Base-by-base conservation (phyloP, 108 stramenopile species). In the Discostella stelligeroides region DNA sequence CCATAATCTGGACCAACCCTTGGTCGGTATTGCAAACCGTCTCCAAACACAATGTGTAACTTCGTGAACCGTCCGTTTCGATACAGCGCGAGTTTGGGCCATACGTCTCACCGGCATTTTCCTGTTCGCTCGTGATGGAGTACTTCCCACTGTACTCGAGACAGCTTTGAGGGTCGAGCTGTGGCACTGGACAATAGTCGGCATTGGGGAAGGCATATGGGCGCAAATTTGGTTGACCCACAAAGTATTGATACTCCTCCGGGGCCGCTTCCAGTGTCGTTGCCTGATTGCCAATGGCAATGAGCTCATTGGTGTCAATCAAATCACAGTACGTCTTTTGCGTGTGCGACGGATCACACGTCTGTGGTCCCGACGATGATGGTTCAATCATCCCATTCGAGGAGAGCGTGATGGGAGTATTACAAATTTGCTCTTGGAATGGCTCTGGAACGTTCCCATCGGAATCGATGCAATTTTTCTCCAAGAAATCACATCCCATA, bases 341-440 rank as follows among this genome's bases (percentile, higher is more conserved):
- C 21, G 71, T 77, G 42, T 81, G 80, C 9, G 75, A 72, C 7
- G 80, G 80, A 47, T 81, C 80, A 47, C 80, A 81, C 9, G 64
- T 73, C 51, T 78, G 76, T 20, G 75, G 17, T 28, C 76, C 71
- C 6, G 71, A 66, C 60, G 29, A 4, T 11, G 17, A 29, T 4
- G 49, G 13, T 20, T 72, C 17, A 38, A 81, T 72, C 6, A 38
- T 21, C 4, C 71, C 75, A 25, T 37, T 56, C 10, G 58, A 28
- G 18, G 70, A 45, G 7, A 76, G 24, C 8, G 65, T 40, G 2
- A 60, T 79, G 18, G 68, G 20, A 20, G 17, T 18, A 60, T 88
- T 90, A 76, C 92, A 94, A 63, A 94, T 91, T 12, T 51, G 57
- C n/a, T 66, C 81, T 43, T 67, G 40, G 71, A 91, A 86, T 2